Base-by-base conservation (phyloP, 495 filamentous ascomycete genomes). In the Parathielavia appendiculata region DNA sequence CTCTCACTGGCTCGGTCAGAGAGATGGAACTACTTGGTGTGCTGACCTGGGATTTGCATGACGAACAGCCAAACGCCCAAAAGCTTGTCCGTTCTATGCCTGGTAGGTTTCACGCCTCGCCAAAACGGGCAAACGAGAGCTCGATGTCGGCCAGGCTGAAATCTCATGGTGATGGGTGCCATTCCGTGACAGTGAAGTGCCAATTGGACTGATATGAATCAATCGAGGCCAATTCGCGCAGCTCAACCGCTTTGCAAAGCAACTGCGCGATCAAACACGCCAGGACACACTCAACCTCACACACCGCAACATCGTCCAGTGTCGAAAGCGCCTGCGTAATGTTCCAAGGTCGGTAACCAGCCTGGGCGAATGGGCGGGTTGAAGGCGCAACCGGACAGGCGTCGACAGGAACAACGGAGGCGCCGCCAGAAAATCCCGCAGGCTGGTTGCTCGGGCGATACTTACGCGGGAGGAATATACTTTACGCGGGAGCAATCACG, bases 341-440 rank as follows among this genome's bases (percentile, higher is more conserved):
- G 5, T 11, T 23, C 52, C 39, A 46, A 17, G 23, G 41, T 57
- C 55, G 45, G 55, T 50, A 39, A 11, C 55, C 55, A 7, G 45
- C 38, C 36, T 43, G 36, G 55, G 46, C 46, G 47, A 45, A 56
- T 46, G 30, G 30, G 46, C 54, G 48, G 38, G 56, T 51, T 50
- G 36, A 9, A 16, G 48, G 34, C 26, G 26, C n/a, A 38, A 51
- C 23, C 19, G 43, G 34, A 54, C 23, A 54, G 55, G 23, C 46
- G 40, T 19, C 12, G 14, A 38, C 41, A 56, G 41, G 54, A 53
- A 55, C 41, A 26, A 41, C 44, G 23, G 60, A 61, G 59, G 55
- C 55, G 51, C 57, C 66, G 62, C 58, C 62, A 60, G 67, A 71
- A 72, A 72, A 72, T 72, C 68, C 68, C 70, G 68, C 70, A 72